Evolutionary conservation across 2,329 filamentous ascomycete genomes (phyloP).

Genomic region (Canariomyces notabilis): DNA sequence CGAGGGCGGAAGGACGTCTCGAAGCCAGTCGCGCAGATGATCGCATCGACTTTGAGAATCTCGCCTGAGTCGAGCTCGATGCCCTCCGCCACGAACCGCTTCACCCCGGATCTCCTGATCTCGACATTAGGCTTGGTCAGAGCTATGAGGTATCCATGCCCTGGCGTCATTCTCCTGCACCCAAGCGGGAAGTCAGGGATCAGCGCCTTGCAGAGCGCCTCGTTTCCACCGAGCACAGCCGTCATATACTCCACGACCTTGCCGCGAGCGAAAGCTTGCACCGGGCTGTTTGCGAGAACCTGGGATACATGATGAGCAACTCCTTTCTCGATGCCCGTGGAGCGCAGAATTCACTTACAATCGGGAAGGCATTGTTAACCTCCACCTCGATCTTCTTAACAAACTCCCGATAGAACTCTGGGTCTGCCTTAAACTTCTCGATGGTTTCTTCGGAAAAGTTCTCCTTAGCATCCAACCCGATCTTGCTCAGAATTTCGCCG

Average conservation of each 20-base stretch:
- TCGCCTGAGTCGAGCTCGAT: constrained; percentile 44
- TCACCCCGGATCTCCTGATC: constrained; percentile 42
- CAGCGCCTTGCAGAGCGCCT: constrained; percentile 44
- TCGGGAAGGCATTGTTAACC: constrained; percentile 38
- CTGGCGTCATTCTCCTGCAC: constrained; percentile 46
- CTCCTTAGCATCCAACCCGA: constrained; percentile 39
- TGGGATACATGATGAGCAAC: constrained; percentile 19
- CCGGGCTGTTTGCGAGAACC: constrained; percentile 37
- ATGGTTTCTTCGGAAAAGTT: constrained; percentile 42
- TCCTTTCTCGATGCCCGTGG: neutral
- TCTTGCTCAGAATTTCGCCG: constrained; percentile 33
- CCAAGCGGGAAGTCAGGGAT: constrained; percentile 47
- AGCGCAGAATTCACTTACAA: constrained; percentile 30
- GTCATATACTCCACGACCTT: constrained; percentile 45
- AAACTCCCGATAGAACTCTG: constrained; percentile 42
- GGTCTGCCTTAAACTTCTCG: constrained; percentile 42
- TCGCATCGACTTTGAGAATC: constrained; percentile 47
- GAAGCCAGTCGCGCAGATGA: constrained; percentile 56
- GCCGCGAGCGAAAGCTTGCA: constrained; percentile 37
- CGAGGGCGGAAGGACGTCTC: constrained; percentile 48
- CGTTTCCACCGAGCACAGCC: constrained; percentile 42
- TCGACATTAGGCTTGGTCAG: constrained; percentile 44
- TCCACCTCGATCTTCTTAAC: constrained; percentile 44
- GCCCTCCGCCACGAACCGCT: constrained; percentile 42
- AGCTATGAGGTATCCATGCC: constrained; percentile 44